Evolutionary conservation across 768 basidiomycete genomes (phyloP), one percentile per base, ranked within the genome.

Genomic region (Psilocybe cubensis): DNA sequence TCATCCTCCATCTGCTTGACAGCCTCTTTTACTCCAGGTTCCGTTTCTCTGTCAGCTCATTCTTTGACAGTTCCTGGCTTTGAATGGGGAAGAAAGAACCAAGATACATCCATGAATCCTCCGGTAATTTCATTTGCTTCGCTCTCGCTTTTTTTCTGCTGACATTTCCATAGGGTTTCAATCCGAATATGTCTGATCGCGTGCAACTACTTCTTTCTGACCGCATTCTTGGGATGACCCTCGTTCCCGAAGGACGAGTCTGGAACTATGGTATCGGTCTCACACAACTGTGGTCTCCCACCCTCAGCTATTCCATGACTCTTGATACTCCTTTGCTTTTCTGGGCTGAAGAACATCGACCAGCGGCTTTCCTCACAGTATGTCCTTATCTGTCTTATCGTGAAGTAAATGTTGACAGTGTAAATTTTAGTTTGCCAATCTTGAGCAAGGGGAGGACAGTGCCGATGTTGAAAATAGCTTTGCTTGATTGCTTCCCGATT

Each of bases 231-330:
- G 97, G 96, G 21, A 95, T 96, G 87, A 96, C 94, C 0, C 77
- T 98, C 7, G 94, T 96, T 17, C 95, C 92, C 1, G 95, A 91
- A 71, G 97, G 96, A 62, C 87, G 87, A 54, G 87, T 97, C 29
- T 98, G 97, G 97, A 97, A 97, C 73, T 98, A 97, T 67, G 94
- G 94, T 29, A 88, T 96, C 55, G 94, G 95, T 33, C 78, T 97
- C 46, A 96, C 96, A 3, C 94, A 97, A 71, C 70, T 94, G 60
- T 98, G 94, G 93, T 83, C 91, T 7, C 84, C 92, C 31, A 91
- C 78, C 64, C 72, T 96, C 63, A 82, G 85, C 33, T 98, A 92
- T 68, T 82, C 85, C 18, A 89, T 96, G 82, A 85, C 83, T 25
- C 77, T 98, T 57, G 96, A 96, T 69, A 96, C 92, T n/a, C 96